These are phyloP conservation scores for Apiospora arundinis DNA, from an alignment of 2,329 filamentous ascomycete species.

Conservation along the genomic window DNA sequence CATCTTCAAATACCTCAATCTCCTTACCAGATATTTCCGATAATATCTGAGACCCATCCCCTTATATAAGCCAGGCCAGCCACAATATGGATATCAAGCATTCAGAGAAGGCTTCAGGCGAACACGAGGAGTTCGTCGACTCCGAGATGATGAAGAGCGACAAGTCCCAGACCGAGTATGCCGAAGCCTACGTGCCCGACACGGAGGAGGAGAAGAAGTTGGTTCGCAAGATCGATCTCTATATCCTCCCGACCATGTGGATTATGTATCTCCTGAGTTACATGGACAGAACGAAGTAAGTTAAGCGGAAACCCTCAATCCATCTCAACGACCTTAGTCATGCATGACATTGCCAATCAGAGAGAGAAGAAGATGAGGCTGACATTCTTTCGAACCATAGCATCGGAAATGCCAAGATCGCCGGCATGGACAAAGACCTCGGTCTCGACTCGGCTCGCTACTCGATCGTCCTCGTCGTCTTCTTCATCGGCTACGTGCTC, in stretches of 20 bases:
- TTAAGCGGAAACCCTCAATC: too few species aligned
- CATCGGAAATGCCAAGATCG: conserved; percentile 62
- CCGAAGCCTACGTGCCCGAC: conserved; percentile 37
- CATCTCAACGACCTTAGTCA: too few species aligned
- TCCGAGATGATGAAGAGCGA: conserved; percentile 17
- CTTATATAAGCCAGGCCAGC: background rate
- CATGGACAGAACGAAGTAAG: conserved; percentile 62
- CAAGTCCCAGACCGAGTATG: background rate
- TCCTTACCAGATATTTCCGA: background rate
- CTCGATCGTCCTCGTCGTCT: conserved; percentile 64
- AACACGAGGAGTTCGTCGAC: conserved; percentile 28
- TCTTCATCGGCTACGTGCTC: conserved; percentile 73
- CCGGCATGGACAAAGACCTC: conserved; percentile 49
- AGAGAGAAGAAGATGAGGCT: too few species aligned
- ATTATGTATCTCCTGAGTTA: conserved; percentile 65
- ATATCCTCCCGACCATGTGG: conserved; percentile 58
- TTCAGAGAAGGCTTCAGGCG: conserved; percentile 16
- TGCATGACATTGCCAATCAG: too few species aligned
- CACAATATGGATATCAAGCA: background rate
- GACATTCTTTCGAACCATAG: conserved; percentile 37
- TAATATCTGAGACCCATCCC: background rate
- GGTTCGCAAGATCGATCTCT: conserved; percentile 48
- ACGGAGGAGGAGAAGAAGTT: conserved; percentile 42
- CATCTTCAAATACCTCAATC: background rate
- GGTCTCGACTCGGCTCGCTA: conserved; percentile 65